These are phyloP conservation scores for Phtheirospermum japonicum DNA, from an alignment of 257 asterid species.

Conservation along the genomic window DNA sequence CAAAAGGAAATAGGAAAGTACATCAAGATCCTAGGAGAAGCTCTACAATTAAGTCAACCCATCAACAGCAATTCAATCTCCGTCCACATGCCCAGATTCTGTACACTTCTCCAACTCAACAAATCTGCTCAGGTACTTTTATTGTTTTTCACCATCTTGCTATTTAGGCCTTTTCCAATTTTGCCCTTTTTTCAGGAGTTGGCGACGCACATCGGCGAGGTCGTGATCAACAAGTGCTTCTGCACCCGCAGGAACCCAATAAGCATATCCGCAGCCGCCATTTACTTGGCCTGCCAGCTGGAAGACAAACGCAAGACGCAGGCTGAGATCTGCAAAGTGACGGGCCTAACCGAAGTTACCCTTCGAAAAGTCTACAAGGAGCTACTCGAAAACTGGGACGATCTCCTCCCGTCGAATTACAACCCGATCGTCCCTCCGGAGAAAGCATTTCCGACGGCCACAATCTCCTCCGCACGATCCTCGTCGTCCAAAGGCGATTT, in stretches of 20 bases:
- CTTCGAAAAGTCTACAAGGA: constrained; percentile 94
- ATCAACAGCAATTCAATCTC: constrained; percentile 96
- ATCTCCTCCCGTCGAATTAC: constrained; percentile 87
- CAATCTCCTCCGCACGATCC: constrained; percentile 66
- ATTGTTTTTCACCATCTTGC: neutral
- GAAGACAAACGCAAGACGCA: constrained; percentile 97
- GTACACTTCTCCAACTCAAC: constrained; percentile 98
- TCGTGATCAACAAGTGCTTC: constrained; percentile 92
- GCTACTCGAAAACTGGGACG: constrained; percentile 90
- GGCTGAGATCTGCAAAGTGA: constrained; percentile 87
- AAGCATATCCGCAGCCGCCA: constrained; percentile 98
- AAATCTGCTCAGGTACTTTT: constrained; percentile 93
- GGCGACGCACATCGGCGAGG: constrained; percentile 98
- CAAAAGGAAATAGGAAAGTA: constrained; percentile 98
- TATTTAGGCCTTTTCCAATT: neutral
- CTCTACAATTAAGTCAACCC: constrained; percentile 93
- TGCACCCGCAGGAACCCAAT: constrained; percentile 98
- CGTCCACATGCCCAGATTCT: constrained; percentile 97
- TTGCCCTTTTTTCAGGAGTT: constrained; percentile 59
- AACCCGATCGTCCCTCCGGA: constrained; percentile 93
- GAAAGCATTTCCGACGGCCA: constrained; percentile 89
- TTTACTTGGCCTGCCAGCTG: constrained; percentile 91
- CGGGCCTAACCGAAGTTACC: constrained; percentile 97
- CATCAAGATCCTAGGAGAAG: constrained; percentile 98
- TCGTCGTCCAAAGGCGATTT: constrained; percentile 51